A percentile compares a stretch with the other conserved stretches of the same genome.
These are phyloP conservation scores for Russula dissimulans DNA, from an alignment of 768 basidiomycete species.

Conservation along the genomic window DNA sequence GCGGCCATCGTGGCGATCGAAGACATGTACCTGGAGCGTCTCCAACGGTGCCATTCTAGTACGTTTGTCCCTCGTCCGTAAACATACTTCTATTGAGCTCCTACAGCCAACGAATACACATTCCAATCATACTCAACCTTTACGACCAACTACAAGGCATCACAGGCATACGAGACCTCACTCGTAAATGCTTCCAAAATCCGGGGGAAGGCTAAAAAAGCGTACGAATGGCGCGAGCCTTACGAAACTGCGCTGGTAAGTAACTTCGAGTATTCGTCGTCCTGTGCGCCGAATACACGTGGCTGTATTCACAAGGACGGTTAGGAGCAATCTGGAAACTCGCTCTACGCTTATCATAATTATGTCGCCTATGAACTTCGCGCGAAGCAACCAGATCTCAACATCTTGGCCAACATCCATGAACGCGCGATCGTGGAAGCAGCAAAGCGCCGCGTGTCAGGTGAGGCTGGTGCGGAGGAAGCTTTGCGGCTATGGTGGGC, in stretches of 20 bases:
- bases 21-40: conserved; percentile 50
- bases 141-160: conserved; percentile 67
- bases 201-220: conserved; percentile 48
- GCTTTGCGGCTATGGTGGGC: conserved; percentile 60
- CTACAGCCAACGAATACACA: conserved; percentile 69
- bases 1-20: conserved; percentile 45
- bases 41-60: conserved; percentile 74
- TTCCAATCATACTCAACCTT: conserved; percentile 84
- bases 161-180: conserved; percentile 65
- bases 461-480: conserved; percentile 48
- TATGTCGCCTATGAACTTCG: conserved; percentile 59
- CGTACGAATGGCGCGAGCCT: conserved; percentile 53
- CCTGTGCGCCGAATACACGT: conserved; percentile 21
- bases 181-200: conserved; percentile 73
- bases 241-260: conserved; percentile 55
- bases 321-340: conserved; percentile 25
- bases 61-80: conserved; percentile 17
- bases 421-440: conserved; percentile 73
- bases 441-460: conserved; percentile 46
- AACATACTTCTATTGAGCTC: neutral
- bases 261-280: neutral
- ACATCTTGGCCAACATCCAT: conserved; percentile 49
- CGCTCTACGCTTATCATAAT: conserved; percentile 51
- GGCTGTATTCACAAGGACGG: conserved; percentile 13
- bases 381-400: conserved; percentile 47